phyloP scores from a whole-genome alignment of 2,329 filamentous ascomycete species.

The Cyphellophora attinorum region DNA sequence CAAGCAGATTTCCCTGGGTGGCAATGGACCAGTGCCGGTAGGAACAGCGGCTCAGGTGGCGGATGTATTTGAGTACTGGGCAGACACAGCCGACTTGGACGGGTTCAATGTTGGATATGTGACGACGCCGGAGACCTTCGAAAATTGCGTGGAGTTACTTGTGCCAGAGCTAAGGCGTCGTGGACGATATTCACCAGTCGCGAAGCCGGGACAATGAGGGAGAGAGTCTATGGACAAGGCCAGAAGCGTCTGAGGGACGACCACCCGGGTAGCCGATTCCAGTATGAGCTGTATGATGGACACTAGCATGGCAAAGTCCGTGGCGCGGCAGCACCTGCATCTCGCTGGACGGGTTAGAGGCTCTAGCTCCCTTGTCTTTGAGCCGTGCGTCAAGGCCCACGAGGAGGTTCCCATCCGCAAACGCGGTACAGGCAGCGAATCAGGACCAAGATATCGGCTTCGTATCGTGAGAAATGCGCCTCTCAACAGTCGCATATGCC shows the following conservation, averaged over 20 bases:
- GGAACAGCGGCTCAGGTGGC: conserved; percentile 56
- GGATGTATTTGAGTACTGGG: conserved; percentile 58
- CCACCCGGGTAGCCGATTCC: conserved; percentile 11
- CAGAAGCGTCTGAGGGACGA: conserved; percentile 8
- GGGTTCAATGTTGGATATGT: conserved; percentile 56
- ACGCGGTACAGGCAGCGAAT: too few species aligned
- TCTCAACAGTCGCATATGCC: too few species aligned
- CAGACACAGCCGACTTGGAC: conserved; percentile 60
- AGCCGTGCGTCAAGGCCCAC: too few species aligned
- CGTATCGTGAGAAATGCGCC: too few species aligned
- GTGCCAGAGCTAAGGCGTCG: conserved; percentile 38
- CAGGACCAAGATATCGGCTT: too few species aligned
- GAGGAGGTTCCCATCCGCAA: too few species aligned
- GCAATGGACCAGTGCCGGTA: conserved; percentile 38
- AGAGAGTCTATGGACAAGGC: conserved; percentile 26
- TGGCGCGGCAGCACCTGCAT: too few species aligned
- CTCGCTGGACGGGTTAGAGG: too few species aligned
- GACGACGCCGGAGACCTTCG: conserved; percentile 41
- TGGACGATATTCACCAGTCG: conserved; percentile 27
- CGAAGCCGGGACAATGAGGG: conserved; percentile 23
- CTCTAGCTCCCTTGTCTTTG: too few species aligned
- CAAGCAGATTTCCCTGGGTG: conserved; percentile 38
- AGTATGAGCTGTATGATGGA: too few species aligned
- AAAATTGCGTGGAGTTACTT: conserved; percentile 40
- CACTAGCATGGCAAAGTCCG: too few species aligned